A percentile compares a stretch with the other conserved stretches of the same genome.
Conservation (phyloP, 352 stramenopile species). For the Plasmopara halstedii region DNA sequence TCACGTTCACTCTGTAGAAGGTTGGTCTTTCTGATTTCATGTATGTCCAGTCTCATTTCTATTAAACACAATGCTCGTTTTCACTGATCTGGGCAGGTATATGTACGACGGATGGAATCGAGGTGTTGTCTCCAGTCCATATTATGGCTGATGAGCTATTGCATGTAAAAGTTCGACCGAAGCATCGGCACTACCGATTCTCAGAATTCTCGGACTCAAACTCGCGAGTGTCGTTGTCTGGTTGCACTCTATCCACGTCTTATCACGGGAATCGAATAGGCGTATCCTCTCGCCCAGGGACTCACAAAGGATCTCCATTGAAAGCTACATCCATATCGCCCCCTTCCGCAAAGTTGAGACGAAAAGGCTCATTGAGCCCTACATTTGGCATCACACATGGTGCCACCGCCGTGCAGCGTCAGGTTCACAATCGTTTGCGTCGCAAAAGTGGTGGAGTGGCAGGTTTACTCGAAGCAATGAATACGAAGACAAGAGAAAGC, state of each 20-base stretch:
- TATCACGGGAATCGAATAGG: slow-evolving; percentile 14
- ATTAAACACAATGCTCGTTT: slow-evolving; percentile 9
- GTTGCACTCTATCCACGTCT: slow-evolving; percentile 14
- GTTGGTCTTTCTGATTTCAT: slow-evolving; percentile 15
- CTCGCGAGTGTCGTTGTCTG: slow-evolving; percentile 17
- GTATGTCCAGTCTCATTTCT: background rate
- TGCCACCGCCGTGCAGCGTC: slow-evolving; percentile 21
- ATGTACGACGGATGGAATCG: slow-evolving; percentile 38
- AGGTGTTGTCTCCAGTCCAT: slow-evolving; percentile 67
- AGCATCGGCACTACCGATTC: slow-evolving; percentile 28
- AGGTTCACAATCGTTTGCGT: slow-evolving; percentile 20
- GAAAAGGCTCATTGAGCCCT: slow-evolving; percentile 14
- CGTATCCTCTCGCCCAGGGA: slow-evolving; percentile 4
- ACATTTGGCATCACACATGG: slow-evolving; percentile 17
- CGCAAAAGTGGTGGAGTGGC: slow-evolving; percentile 11
- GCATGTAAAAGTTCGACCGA: slow-evolving; percentile 56
- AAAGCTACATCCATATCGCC: slow-evolving; percentile 9
- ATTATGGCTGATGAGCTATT: slow-evolving; percentile 67
- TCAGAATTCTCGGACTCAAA: slow-evolving; percentile 21
- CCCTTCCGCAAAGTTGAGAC: slow-evolving; percentile 14
- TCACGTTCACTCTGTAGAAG: slow-evolving; percentile 55
- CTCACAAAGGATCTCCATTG: slow-evolving; percentile 4
- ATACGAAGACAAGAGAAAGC: slow-evolving; percentile 18
- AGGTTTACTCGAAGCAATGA: slow-evolving; percentile 4
- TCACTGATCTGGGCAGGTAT: slow-evolving; percentile 26